Conservation (phyloP, 2,329 filamentous ascomycete genomes). For the Nigrospora osmanthi region DNA sequence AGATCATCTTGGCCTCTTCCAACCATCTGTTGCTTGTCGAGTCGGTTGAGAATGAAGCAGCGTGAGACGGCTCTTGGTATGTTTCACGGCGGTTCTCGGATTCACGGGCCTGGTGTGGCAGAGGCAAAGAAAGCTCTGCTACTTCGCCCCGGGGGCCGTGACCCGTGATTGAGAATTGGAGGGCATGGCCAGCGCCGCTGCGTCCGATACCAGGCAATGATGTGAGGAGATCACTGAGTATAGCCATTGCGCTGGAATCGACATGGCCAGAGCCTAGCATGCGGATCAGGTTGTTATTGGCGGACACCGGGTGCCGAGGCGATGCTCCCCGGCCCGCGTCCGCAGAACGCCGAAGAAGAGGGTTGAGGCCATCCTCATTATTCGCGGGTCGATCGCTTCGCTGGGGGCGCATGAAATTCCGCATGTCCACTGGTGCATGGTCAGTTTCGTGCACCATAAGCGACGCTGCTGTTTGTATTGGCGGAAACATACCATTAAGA, state of each 20-base stretch:
- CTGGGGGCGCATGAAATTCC: slow-evolving; percentile 40
- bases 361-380: slow-evolving; percentile 78
- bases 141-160: slow-evolving; percentile 39
- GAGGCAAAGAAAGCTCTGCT: slow-evolving; percentile 36
- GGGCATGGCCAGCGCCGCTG: slow-evolving; percentile 39
- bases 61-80: slow-evolving; percentile 59
- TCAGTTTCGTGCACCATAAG: not conserved
- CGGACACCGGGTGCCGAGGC: slow-evolving; percentile 34
- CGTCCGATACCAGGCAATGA: slow-evolving; percentile 38
- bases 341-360: slow-evolving; percentile 63
- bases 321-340: slow-evolving; percentile 34
- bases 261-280: slow-evolving; percentile 32
- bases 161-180: slow-evolving; percentile 53
- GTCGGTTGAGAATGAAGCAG: slow-evolving; percentile 65
- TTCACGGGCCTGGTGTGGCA: slow-evolving; percentile 26
- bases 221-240: slow-evolving; percentile 49
- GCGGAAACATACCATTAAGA: slow-evolving; percentile 15
- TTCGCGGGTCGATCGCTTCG: slow-evolving; percentile 46
- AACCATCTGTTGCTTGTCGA: slow-evolving; percentile 74
- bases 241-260: slow-evolving; percentile 42
- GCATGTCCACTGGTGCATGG: slow-evolving; percentile 15
- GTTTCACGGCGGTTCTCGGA: slow-evolving; percentile 40
- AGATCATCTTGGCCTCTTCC: slow-evolving; percentile 84
- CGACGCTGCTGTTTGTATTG: not conserved
- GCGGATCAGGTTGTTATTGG: slow-evolving; percentile 44